phyloP scores from a whole-genome alignment of 371 early-diverging fungal genomes.

The Blakeslea trispora region DNA sequence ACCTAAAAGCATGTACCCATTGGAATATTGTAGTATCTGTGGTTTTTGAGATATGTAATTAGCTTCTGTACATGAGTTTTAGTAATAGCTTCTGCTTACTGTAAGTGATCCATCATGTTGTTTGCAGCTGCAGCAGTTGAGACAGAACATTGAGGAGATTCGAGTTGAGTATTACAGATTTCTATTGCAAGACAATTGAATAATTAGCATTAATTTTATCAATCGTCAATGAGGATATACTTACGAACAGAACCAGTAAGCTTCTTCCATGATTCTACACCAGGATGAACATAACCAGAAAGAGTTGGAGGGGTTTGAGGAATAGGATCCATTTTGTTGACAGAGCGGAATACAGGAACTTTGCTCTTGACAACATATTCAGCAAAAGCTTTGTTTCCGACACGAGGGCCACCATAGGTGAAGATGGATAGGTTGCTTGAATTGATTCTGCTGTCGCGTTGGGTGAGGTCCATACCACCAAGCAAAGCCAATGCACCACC shows the following conservation, averaged over 20 bases:
- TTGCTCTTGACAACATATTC: slow-evolving; percentile 27
- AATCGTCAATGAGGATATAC: background rate
- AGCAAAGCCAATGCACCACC: slow-evolving; percentile 30
- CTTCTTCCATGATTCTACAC: slow-evolving; percentile 25
- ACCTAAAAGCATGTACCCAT: no score
- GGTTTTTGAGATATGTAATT: no score
- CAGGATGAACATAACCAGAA: slow-evolving; percentile 24
- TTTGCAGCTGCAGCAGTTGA: slow-evolving; percentile 21
- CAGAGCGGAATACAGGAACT: slow-evolving; percentile 15
- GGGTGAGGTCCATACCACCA: slow-evolving; percentile 28
- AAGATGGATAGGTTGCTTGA: slow-evolving; percentile 15
- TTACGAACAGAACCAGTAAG: slow-evolving; percentile 14
- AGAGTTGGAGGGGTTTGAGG: slow-evolving; percentile 24
- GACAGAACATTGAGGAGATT: slow-evolving; percentile 17
- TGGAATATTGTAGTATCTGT: no score
- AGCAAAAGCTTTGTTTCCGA: slow-evolving; percentile 28
- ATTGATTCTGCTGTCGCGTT: slow-evolving; percentile 20
- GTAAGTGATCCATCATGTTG: slow-evolving; percentile 11
- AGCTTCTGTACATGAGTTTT: no score
- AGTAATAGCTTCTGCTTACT: slow-evolving; percentile 9
- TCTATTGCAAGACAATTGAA: slow-evolving; percentile 5
- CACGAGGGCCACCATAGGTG: slow-evolving; percentile 30
- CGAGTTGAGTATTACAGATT: slow-evolving; percentile 19
- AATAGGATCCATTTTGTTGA: slow-evolving; percentile 17
- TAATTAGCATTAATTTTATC: background rate